Percentiles rank a stretch among this genome's conserved stretches.
These are phyloP conservation scores for Monilinia fructicola DNA, from an alignment of 2,329 filamentous ascomycete species.

Conservation along the genomic window DNA sequence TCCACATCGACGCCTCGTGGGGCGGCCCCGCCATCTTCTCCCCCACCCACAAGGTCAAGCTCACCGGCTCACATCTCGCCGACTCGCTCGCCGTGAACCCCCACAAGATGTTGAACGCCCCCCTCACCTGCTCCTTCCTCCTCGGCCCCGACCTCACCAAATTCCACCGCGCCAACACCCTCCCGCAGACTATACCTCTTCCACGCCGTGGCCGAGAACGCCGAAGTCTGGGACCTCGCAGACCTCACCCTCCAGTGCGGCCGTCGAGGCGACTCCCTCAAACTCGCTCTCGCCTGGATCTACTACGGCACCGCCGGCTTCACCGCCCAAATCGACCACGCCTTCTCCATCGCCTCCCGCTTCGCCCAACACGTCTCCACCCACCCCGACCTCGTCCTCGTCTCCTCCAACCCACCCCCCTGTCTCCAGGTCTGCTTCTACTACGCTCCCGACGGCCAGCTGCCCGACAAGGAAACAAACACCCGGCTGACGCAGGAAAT, in stretches of 20 bases:
- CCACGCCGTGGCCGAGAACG: slow-evolving; percentile 48
- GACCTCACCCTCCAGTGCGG: slow-evolving; percentile 94
- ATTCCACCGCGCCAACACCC: slow-evolving; percentile 82
- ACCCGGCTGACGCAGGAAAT: slow-evolving; percentile 56
- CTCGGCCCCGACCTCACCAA: slow-evolving; percentile 71
- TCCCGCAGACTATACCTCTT: slow-evolving; percentile 91
- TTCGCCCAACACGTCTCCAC: slow-evolving; percentile 60
- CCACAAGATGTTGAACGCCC: slow-evolving; percentile 95
- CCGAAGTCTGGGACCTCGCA: slow-evolving; percentile 81
- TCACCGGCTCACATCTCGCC: slow-evolving; percentile 70
- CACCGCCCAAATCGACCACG: slow-evolving; percentile 65
- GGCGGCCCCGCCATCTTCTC: slow-evolving; percentile 83
- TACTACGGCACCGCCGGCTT: slow-evolving; percentile 84
- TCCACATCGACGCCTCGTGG: slow-evolving; percentile 93
- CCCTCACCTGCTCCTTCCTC: slow-evolving; percentile 87
- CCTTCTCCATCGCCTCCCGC: slow-evolving; percentile 68
- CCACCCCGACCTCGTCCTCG: slow-evolving; percentile 63
- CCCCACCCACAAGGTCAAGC: slow-evolving; percentile 58
- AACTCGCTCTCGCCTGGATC: slow-evolving; percentile 83
- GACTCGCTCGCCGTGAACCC: slow-evolving; percentile 86
- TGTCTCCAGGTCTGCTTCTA: slow-evolving; percentile 97
- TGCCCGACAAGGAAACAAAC: slow-evolving; percentile 47
- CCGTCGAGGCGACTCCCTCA: slow-evolving; percentile 78
- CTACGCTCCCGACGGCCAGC: slow-evolving; percentile 60
- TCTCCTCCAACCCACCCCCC: slow-evolving; percentile 74